Evolutionary conservation across 106 monocot genomes (phyloP).

Genomic region (Acorus calamus): DNA sequence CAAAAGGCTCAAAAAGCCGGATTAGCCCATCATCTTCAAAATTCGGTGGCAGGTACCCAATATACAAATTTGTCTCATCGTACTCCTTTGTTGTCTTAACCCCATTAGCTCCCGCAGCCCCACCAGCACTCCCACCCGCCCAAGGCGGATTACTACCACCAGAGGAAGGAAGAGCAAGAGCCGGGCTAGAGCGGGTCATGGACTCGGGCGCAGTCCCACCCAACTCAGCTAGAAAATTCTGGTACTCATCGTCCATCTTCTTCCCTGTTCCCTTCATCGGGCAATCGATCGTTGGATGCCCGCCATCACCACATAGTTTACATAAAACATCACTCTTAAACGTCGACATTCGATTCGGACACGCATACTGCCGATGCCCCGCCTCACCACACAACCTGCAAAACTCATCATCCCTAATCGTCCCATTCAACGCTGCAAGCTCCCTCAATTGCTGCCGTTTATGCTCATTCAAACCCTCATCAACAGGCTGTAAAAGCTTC

Average conservation of each 20-base stretch:
- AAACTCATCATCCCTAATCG: constrained; percentile 87
- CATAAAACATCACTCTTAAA: constrained; percentile 84
- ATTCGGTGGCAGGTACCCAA: constrained; percentile 73
- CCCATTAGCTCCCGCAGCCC: constrained; percentile 19
- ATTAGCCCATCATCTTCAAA: constrained; percentile 76
- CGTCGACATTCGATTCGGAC: constrained; percentile 53
- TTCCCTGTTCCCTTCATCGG: constrained; percentile 82
- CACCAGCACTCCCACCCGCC: constrained; percentile 15
- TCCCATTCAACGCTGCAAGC: constrained; percentile 84
- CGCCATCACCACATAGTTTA: constrained; percentile 90
- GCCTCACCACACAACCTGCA: constrained; percentile 83
- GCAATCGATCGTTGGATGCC: constrained; percentile 87
- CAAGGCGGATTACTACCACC: constrained; percentile 49
- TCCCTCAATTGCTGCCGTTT: constrained; percentile 88
- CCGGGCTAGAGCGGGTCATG: constrained; percentile 26
- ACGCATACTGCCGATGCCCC: constrained; percentile 84
- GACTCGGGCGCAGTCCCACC: constrained; percentile 74
- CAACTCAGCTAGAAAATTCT: constrained; percentile 82
- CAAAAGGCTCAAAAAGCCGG: constrained; percentile 61
- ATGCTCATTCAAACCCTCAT: constrained; percentile 87
- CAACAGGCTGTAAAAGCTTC: constrained; percentile 83
- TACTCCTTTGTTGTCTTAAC: constrained; percentile 51
- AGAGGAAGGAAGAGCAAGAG: constrained; percentile 19
- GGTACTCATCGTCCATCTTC: constrained; percentile 95
- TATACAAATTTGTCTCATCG: constrained; percentile 89